Evolutionary conservation across 2,329 filamentous ascomycete genomes (phyloP).

Genomic region (Thelonectria olida): DNA sequence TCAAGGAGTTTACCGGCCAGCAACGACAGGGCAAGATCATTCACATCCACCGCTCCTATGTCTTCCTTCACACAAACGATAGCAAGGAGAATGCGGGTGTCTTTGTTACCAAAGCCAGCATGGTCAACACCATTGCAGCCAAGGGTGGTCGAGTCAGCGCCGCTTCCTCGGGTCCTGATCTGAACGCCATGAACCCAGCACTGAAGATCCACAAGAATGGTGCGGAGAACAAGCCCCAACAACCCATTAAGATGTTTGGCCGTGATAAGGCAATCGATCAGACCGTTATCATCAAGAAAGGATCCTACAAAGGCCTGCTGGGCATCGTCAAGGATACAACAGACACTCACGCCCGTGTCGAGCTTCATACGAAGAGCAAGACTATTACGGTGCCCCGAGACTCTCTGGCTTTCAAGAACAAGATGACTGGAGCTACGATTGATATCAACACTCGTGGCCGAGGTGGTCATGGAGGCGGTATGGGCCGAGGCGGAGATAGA

Average conservation of each 20-base stretch:
- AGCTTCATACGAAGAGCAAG: conserved; percentile 95
- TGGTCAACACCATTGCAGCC: conserved; percentile 90
- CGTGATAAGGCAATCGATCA: conserved; percentile 89
- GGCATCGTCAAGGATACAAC: conserved; percentile 97
- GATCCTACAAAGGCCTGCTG: conserved; percentile 89
- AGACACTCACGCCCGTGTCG: conserved; percentile 85
- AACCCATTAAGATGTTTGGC: conserved; percentile 80
- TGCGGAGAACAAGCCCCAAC: conserved; percentile 56
- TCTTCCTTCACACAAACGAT: conserved; percentile 88
- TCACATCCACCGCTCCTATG: conserved; percentile 91
- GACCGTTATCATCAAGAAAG: conserved; percentile 87
- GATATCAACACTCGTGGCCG: conserved; percentile 69
- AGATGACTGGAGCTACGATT: conserved; percentile 79
- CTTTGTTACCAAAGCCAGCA: conserved; percentile 85
- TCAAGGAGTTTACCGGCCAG: conserved; percentile 90
- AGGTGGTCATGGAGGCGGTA: conserved; percentile 53
- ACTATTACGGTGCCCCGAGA: conserved; percentile 85
- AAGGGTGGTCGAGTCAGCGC: conserved; percentile 84
- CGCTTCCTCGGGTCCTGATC: conserved; percentile 73
- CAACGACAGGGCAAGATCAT: conserved; percentile 87
- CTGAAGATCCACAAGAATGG: conserved; percentile 74
- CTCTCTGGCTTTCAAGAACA: conserved; percentile 87
- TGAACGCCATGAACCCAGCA: conserved; percentile 92
- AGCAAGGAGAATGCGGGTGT: conserved; percentile 88
- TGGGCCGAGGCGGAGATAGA: conserved; percentile 55